phyloP scores from a whole-genome alignment of 106 monocot genomes.

The Dendrobium officinale region DNA sequence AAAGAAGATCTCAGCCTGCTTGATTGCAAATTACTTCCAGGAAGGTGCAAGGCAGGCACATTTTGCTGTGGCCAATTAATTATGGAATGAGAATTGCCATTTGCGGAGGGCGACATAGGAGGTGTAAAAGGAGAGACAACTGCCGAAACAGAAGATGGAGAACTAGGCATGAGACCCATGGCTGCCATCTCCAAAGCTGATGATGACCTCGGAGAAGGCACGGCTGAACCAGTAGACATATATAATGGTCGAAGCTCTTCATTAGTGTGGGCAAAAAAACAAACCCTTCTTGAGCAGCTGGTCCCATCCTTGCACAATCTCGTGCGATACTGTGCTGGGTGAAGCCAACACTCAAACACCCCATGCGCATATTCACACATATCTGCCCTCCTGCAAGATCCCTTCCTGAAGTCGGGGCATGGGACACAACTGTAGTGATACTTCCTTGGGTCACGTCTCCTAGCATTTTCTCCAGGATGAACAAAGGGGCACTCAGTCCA shows the following conservation, averaged over 20 bases:
- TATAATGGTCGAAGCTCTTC: conserved; percentile 6
- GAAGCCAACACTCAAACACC: background rate
- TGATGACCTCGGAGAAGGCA: conserved; percentile 10
- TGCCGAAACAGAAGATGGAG: conserved; percentile 12
- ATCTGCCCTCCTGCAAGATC: conserved; percentile 2
- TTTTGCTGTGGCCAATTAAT: conserved; percentile 40
- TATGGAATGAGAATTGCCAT: conserved; percentile 14
- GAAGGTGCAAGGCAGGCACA: conserved; percentile 33
- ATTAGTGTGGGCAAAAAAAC: conserved; percentile 12
- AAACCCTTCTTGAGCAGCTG: conserved; percentile 3
- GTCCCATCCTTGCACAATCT: conserved; percentile 9
- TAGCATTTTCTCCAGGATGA: conserved; percentile 10
- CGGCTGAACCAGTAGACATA: conserved; percentile 6
- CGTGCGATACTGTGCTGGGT: conserved; percentile 7
- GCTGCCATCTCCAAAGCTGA: conserved; percentile 9
- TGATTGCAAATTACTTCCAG: conserved; percentile 15
- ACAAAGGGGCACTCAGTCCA: conserved; percentile 15
- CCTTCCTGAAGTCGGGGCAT: conserved; percentile 8
- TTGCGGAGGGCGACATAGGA: conserved; percentile 24
- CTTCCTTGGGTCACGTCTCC: conserved; percentile 9
- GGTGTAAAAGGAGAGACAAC: conserved; percentile 32
- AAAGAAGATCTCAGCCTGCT: conserved; percentile 37
- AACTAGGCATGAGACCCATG: conserved; percentile 8
- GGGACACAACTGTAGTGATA: conserved; percentile 15
- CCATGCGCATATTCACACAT: conserved; percentile 13